phyloP scores from a whole-genome alignment of 192 early-diverging fungal species.

The Chytriomyces confervae region DNA sequence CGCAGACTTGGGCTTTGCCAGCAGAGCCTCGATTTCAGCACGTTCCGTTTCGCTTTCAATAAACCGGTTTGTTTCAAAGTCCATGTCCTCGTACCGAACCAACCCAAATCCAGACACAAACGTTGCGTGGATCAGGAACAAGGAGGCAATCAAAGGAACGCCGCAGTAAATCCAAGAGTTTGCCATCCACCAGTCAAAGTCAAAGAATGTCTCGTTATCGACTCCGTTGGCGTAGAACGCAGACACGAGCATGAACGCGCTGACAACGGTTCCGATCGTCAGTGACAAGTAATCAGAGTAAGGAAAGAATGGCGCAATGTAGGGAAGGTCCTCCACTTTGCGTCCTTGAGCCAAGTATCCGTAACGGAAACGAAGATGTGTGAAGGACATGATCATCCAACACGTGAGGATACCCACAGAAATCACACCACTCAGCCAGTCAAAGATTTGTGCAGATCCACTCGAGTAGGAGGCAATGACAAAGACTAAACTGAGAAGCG shows the following conservation, averaged over 20 bases:
- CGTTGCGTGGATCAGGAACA: background rate
- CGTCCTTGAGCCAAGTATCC: conserved; percentile 18
- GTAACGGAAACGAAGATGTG: conserved; percentile 28
- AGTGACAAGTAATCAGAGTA: conserved; percentile 10
- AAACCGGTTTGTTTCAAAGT: conserved; percentile 5
- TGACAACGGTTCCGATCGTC: conserved; percentile 9
- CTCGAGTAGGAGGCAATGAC: conserved; percentile 6
- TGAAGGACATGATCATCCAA: conserved; percentile 32
- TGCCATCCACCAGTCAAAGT: conserved; percentile 3
- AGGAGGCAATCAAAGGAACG: background rate
- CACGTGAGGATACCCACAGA: conserved; percentile 14
- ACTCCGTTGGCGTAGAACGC: conserved; percentile 18
- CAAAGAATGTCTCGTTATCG: background rate
- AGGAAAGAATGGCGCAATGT: conserved; percentile 21
- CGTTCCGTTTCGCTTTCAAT: background rate
- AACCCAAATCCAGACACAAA: background rate
- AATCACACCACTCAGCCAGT: conserved; percentile 43
- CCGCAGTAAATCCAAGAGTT: conserved; percentile 12
- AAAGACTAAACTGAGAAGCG: conserved; percentile 52
- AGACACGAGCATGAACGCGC: conserved; percentile 3
- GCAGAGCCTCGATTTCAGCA: conserved; percentile 5
- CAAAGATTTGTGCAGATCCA: conserved; percentile 50
- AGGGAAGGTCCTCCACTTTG: conserved; percentile 11
- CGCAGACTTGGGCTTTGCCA: conserved; percentile 6
- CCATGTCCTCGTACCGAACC: conserved; percentile 4